Evolutionary conservation across 176 grass and related monocot species (phyloP).

Genomic region (maize (Zea mays)): Zm-B73-REFERENCE-NAM-5.0 NC_050102.1:129067501-129068000

Average conservation of each 20-base stretch:
- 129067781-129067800: constrained; percentile 39
- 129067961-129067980: constrained; percentile 78
- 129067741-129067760: constrained; percentile 5
- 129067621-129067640: constrained; percentile 59
- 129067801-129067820: constrained; percentile 70
- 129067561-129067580: constrained; percentile 28
- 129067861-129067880: neutral
- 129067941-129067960: neutral
- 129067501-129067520: constrained; percentile 4
- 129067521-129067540: neutral
- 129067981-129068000: constrained; percentile 46
- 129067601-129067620: constrained; percentile 51
- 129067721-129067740: constrained; percentile 54
- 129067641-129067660: too few relatives aligned
- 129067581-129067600: constrained; percentile 41
- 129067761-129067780: neutral
- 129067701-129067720: neutral
- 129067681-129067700: neutral
- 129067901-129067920: neutral
- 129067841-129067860: neutral
- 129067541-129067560: constrained; percentile 61
- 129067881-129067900: neutral
- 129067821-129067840: neutral
- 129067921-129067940: neutral
- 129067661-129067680: neutral